Percentiles rank a stretch among this genome's conserved stretches.
These are phyloP conservation scores for Tricladium varicosporioides DNA, from an alignment of 2,329 filamentous ascomycete genomes.

Conservation along the genomic window DNA sequence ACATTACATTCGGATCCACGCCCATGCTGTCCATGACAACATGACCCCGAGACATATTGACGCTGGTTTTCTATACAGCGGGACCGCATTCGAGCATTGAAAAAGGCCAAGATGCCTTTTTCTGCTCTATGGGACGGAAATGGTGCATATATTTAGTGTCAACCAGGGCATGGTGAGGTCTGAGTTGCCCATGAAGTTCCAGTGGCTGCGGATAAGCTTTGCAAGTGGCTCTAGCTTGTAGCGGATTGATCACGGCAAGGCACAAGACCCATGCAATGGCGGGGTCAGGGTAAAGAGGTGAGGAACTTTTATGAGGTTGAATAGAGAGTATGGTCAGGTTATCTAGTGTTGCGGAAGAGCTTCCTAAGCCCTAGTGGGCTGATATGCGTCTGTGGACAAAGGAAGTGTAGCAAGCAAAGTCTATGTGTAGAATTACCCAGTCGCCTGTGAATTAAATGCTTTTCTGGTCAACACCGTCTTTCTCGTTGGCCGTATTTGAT, in stretches of 20 bases:
- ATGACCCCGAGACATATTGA: slow-evolving; percentile 23
- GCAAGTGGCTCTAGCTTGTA: neutral
- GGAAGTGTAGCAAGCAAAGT: too few relatives aligned
- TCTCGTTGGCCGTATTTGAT: neutral
- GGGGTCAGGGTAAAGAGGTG: too few relatives aligned
- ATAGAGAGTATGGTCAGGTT: too few relatives aligned
- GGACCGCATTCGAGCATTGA: slow-evolving; percentile 12
- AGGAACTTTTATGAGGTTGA: too few relatives aligned
- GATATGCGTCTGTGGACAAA: too few relatives aligned
- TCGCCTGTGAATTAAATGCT: too few relatives aligned
- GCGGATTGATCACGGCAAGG: neutral
- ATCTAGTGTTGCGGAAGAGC: too few relatives aligned
- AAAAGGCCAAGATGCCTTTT: slow-evolving; percentile 15
- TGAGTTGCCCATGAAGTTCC: neutral
- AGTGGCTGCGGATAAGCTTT: neutral
- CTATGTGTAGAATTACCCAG: too few relatives aligned
- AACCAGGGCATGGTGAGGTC: neutral
- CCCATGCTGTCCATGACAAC: slow-evolving; percentile 21
- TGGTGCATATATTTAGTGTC: neutral
- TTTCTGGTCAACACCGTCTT: too few relatives aligned
- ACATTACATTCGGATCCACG: slow-evolving; percentile 28
- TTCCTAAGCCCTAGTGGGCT: too few relatives aligned
- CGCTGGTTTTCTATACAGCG: slow-evolving; percentile 5
- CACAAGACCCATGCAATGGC: too few relatives aligned
- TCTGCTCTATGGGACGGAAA: neutral